Evolutionary conservation across 2,329 filamentous ascomycete species (phyloP), one percentile per base, ranked within the genome.

Genomic region (Cladophialophora carrionii): DNA sequence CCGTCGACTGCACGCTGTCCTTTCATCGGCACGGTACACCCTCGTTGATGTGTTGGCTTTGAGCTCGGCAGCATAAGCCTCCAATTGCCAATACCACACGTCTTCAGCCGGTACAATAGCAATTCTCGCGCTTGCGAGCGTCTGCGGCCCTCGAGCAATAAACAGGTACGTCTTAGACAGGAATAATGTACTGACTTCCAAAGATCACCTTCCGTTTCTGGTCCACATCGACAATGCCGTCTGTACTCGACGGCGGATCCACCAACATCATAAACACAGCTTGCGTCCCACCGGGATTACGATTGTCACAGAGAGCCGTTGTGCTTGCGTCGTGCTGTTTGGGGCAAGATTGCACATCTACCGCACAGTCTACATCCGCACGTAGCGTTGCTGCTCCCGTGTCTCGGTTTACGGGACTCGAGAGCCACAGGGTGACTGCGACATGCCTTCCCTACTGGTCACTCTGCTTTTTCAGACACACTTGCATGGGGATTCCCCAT

Each of bases 1-100:
- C 57, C 48, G 48, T 64, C 66, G 62, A 53, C 26, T 63, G 26
- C 29, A 31, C 24, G 26, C n/a, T 17, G 20, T 48, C 46, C 49
- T 9, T 43, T 53, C 59, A 37, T 57, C 65, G 64, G 48, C 20
- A 49, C 58, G 12, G 8, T 24, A 41, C 57, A 22, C n/a, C 14
- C 7, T 17, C 31, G 20, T 41, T 24, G 6, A 24, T 43, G 48
- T 29, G 57, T 53, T 10, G 34, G 43, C 57, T 26, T 20, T 46
- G 46, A 46, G 29, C 32, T 61, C 59, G 8, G 12, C 51, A 6
- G 51, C 48, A 43, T 20, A 31, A 20, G 24, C 41, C 56, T 22
- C 17, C 41, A 26, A 52, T 20, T 52, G 43, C 54, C 22, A n/a
- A 24, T 52, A 22, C 34, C 6, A 12, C 48, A 12, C 24, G 10